These are phyloP conservation scores for Eurotiales sp. DNA, from an alignment of 2,329 filamentous ascomycete genomes.

Conservation along the genomic window DNA sequence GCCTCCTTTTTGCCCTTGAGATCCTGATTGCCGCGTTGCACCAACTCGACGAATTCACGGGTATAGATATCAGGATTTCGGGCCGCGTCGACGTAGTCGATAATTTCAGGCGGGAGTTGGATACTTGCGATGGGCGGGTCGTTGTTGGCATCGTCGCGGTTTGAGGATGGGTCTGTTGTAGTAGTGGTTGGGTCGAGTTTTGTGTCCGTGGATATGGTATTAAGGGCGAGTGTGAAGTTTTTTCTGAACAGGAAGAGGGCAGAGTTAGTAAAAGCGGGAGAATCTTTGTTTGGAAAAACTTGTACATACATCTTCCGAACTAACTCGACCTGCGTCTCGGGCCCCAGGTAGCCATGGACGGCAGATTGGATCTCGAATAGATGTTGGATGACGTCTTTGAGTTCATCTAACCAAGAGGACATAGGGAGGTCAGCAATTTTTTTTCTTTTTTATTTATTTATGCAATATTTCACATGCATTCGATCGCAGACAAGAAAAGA, in stretches of 20 bases:
- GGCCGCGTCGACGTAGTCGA: constrained; percentile 59
- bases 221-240: constrained; percentile 52
- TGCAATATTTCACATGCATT: no score
- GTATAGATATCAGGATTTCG: constrained; percentile 66
- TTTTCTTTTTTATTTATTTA: no score
- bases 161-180: constrained; percentile 12
- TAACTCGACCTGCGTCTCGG: constrained; percentile 54
- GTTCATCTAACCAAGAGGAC: constrained; percentile 39
- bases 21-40: constrained; percentile 60
- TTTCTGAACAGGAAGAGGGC: constrained; percentile 32
- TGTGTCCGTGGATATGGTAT: constrained; percentile 45
- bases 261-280: not conserved
- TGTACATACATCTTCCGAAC: constrained; percentile 54
- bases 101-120: constrained; percentile 58
- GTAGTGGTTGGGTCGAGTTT: constrained; percentile 24
- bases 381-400: constrained; percentile 60
- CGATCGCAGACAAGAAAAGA: not conserved
- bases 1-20: constrained; percentile 59
- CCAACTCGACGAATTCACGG: constrained; percentile 61
- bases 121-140: constrained; percentile 49
- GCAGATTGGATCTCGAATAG: constrained; percentile 59
- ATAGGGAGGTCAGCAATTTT: not conserved
- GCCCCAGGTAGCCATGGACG: constrained; percentile 57
- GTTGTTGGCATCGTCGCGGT: constrained; percentile 5
- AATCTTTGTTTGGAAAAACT: not conserved